Base-by-base conservation (phyloP, 2,329 filamentous ascomycete species). In the Xylaria hypoxylon region DNA sequence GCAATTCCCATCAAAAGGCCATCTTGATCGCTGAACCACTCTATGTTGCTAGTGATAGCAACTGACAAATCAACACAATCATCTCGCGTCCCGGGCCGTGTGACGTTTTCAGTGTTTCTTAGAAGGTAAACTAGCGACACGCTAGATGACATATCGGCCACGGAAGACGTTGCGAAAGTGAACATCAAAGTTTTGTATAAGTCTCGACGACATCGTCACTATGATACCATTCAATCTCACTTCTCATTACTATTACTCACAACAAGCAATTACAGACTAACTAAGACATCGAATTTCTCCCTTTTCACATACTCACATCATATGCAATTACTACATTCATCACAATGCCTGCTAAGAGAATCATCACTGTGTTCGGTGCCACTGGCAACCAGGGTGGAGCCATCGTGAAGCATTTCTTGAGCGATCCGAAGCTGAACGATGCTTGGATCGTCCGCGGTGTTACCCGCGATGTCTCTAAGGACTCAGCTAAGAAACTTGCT, bases 301-400 rank as follows among this genome's bases (percentile, higher is more conserved):
- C 11, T 38, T 40, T 28, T 22, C 26, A n/a, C 19, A 50, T 42
- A 28, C 13, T 47, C 33, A 1, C 40, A 62, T 19, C 24, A 57
- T 40, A 35, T 26, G 13, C 24, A 40, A 48, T 42, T 13, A 26
- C 28, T 44, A 38, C 52, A 31, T 44, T 31, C 52, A 31, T n/a
- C n/a, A 52, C 63, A 53, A 77, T 72, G 74, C 35, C 74, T 59
- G 61, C 47, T 19, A 74, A 76, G 68, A 85, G 83, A 70, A 78
- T 85, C 71, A 80, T 89, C 73, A 84, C 83, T 50, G 80, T 90
- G 13, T 85, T 89, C 70, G 87, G 87, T 31, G 84, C 86, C 48
- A 89, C 87, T 19, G 86, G 87, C 64, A 83, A 85, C 65, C 88
- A 90, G 77, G 88, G 88, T 55, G 84, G 85, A 68, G 86, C 85